Evolutionary conservation across 2,329 filamentous ascomycete genomes (phyloP).

Genomic region (Eutypa lata): DNA sequence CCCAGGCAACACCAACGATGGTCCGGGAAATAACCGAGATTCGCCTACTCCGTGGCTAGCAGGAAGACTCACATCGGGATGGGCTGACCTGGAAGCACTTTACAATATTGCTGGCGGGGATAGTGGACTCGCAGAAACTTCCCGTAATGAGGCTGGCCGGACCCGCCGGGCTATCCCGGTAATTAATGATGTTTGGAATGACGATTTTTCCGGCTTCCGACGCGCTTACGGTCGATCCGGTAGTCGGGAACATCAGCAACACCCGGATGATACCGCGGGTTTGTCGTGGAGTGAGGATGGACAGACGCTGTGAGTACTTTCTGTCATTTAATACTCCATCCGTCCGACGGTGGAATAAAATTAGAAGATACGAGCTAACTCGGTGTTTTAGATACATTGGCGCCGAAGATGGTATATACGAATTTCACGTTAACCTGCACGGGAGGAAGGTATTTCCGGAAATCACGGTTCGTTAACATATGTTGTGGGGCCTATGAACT

Average conservation of each 20-base stretch:
- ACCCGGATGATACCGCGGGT: constrained; percentile 58
- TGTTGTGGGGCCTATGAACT: background rate
- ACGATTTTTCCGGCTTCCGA: constrained; percentile 24
- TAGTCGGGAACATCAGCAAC: constrained; percentile 38
- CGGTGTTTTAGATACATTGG: constrained; percentile 52
- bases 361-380: constrained; percentile 6
- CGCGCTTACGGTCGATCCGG: constrained; percentile 23
- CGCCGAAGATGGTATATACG: constrained; percentile 72
- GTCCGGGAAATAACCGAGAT: constrained; percentile 17
- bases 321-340: background rate
- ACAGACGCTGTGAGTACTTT: constrained; percentile 49
- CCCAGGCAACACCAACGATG: constrained; percentile 13
- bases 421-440: constrained; percentile 64
- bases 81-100: constrained; percentile 41
- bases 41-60: constrained; percentile 21
- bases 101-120: constrained; percentile 33
- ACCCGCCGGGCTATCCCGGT: constrained; percentile 26
- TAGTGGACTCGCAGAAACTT: constrained; percentile 19
- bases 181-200: constrained; percentile 29
- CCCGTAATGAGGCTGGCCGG: constrained; percentile 24
- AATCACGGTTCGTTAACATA: constrained; percentile 47
- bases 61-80: constrained; percentile 29
- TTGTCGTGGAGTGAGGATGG: constrained; percentile 62
- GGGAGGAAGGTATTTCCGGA: constrained; percentile 58
- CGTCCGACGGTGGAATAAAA: background rate